A percentile compares a stretch with the other conserved stretches of the same genome.
Conservation (phyloP, 768 basidiomycete genomes). For the Trametes elegans region DNA sequence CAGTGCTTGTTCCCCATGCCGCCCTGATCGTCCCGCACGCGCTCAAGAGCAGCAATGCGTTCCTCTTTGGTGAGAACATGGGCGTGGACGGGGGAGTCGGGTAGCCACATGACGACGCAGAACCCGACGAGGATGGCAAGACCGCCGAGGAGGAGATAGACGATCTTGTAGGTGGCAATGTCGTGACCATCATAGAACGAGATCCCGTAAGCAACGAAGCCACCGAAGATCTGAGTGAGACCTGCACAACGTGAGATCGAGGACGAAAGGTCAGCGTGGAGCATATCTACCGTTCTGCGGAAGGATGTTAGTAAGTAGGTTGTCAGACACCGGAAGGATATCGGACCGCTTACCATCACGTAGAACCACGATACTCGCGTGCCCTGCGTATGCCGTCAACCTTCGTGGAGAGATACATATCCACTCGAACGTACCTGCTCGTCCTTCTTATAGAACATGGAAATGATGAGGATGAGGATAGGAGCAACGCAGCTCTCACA, state of each 20-base stretch:
- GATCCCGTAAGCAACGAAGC: slow-evolving; percentile 63
- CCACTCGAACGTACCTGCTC: slow-evolving; percentile 51
- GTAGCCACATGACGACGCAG: slow-evolving; percentile 56
- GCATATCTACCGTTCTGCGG: slow-evolving; percentile 43
- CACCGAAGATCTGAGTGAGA: slow-evolving; percentile 58
- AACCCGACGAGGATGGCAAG: slow-evolving; percentile 59
- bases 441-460: slow-evolving; percentile 69
- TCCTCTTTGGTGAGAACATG: slow-evolving; percentile 55
- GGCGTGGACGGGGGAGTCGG: slow-evolving; percentile 65
- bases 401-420: too few relatives aligned
- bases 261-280: neutral
- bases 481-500: slow-evolving; percentile 66
- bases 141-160: slow-evolving; percentile 59
- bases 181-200: slow-evolving; percentile 49
- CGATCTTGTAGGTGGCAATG: slow-evolving; percentile 58
- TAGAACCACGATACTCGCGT: slow-evolving; percentile 65
- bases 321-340: too few relatives aligned
- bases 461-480: slow-evolving; percentile 57
- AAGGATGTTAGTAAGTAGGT: neutral
- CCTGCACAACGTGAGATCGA: slow-evolving; percentile 2
- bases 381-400: too few relatives aligned
- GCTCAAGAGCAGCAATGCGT: slow-evolving; percentile 59
- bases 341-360: slow-evolving; percentile 54
- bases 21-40: slow-evolving; percentile 64
- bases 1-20: slow-evolving; percentile 59